Conservation (phyloP, 352 stramenopile genomes). For the Globisporangium ultimum region DNA sequence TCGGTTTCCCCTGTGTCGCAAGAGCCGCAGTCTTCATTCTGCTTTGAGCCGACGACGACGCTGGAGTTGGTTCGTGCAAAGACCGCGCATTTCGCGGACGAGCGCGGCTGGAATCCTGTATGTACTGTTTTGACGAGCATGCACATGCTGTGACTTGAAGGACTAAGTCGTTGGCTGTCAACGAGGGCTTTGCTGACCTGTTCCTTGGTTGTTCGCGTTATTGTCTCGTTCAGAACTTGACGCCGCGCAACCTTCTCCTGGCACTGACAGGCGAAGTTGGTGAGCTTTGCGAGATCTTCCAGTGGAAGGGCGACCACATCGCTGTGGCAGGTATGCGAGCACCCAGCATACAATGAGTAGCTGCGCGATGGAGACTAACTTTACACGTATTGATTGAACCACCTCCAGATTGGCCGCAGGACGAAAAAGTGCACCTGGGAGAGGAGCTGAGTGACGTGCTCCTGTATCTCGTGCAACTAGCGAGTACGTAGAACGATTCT, state of each 20-base stretch:
- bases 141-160: neutral
- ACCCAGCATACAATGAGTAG: slow-evolving; percentile 26
- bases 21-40: neutral
- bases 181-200: too few species aligned
- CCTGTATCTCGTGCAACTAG: slow-evolving; percentile 93
- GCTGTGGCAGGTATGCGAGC: slow-evolving; percentile 34
- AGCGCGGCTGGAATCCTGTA: slow-evolving; percentile 61
- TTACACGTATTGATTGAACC: too few species aligned
- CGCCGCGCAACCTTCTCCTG: slow-evolving; percentile 91
- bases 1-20: neutral
- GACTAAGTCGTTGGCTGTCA: too few species aligned
- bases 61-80: slow-evolving; percentile 52
- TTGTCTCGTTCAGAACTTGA: slow-evolving; percentile 31
- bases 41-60: slow-evolving; percentile 44
- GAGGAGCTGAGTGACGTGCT: slow-evolving; percentile 96
- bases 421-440: slow-evolving; percentile 87
- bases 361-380: slow-evolving; percentile 65
- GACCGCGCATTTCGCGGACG: slow-evolving; percentile 54
- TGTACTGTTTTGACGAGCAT: neutral
- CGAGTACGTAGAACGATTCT: slow-evolving; percentile 22
- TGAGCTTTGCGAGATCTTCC: slow-evolving; percentile 93
- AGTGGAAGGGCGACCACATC: slow-evolving; percentile 91
- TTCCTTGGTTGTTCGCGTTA: too few species aligned
- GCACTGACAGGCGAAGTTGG: slow-evolving; percentile 94
- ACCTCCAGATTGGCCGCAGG: slow-evolving; percentile 51